Percentiles rank a stretch among this genome's conserved stretches.
phyloP scores from a whole-genome alignment of 768 basidiomycete species.

The Harrya chromipes region DNA sequence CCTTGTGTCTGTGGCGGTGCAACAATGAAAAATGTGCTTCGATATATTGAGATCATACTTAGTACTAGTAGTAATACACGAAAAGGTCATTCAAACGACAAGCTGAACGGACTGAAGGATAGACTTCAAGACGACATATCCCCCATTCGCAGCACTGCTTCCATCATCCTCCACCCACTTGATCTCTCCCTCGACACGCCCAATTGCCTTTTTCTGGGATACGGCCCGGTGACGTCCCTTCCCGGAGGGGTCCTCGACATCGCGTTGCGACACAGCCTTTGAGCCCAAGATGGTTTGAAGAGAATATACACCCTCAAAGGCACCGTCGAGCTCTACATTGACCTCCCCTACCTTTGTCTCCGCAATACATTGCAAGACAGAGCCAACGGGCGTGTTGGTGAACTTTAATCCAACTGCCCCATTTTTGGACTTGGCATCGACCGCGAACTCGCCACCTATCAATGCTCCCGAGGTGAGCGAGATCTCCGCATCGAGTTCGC shows the following conservation, averaged over 20 bases:
- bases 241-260: slow-evolving; percentile 35
- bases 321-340: slow-evolving; percentile 29
- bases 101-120: slow-evolving; percentile 12
- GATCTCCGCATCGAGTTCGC: slow-evolving; percentile 20
- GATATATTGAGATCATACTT: too few relatives aligned
- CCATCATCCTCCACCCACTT: slow-evolving; percentile 25
- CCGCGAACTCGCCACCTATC: slow-evolving; percentile 32
- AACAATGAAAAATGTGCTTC: not conserved
- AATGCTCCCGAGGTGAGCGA: slow-evolving; percentile 31
- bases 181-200: slow-evolving; percentile 18
- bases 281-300: slow-evolving; percentile 25
- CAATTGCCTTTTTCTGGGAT: not conserved
- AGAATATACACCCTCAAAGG: slow-evolving; percentile 43
- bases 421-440: slow-evolving; percentile 30
- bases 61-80: not conserved
- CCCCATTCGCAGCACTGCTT: slow-evolving; percentile 12
- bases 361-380: slow-evolving; percentile 31
- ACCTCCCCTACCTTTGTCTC: slow-evolving; percentile 29
- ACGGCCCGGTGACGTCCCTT: slow-evolving; percentile 33
- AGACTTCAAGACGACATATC: slow-evolving; percentile 17
- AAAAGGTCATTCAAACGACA: slow-evolving; percentile 15
- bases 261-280: slow-evolving; percentile 16
- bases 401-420: slow-evolving; percentile 29
- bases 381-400: slow-evolving; percentile 33
- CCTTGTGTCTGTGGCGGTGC: slow-evolving; percentile 28